Percentiles rank a stretch among this genome's conserved stretches.
Evolutionary conservation across 2,329 filamentous ascomycete genomes (phyloP).

Genomic region (Pyricularia grisea): DNA sequence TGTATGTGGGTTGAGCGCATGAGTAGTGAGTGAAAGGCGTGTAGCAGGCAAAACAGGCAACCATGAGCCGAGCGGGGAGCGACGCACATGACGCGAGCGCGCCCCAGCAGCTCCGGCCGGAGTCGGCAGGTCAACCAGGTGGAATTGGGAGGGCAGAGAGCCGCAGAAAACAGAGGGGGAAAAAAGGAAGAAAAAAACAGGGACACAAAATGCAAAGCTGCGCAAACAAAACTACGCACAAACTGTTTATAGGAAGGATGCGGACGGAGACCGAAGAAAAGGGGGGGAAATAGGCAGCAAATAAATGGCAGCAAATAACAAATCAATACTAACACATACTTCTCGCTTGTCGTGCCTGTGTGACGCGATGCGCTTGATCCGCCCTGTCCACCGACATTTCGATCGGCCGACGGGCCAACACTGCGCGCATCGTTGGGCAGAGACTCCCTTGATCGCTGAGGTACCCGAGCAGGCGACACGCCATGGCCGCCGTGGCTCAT

Average conservation of each 20-base stretch:
- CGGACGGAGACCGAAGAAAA: slow-evolving; percentile 6
- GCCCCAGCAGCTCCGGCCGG: not conserved
- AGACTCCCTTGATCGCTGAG: slow-evolving; percentile 43
- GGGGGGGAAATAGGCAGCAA: slow-evolving; percentile 1
- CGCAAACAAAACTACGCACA: not conserved
- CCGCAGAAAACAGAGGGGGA: not conserved
- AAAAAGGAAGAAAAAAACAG: not conserved
- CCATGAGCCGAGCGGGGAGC: not conserved
- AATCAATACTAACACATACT: slow-evolving; percentile 33
- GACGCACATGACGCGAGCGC: not conserved
- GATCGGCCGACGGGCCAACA: slow-evolving; percentile 33
- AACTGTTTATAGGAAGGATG: not conserved
- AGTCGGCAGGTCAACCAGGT: not conserved
- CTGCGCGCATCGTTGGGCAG: slow-evolving; percentile 39
- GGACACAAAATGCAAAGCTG: not conserved
- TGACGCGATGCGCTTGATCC: slow-evolving; percentile 36
- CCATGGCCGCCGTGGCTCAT: slow-evolving; percentile 48
- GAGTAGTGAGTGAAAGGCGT: not conserved
- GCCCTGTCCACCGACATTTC: slow-evolving; percentile 24
- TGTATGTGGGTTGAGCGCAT: not conserved
- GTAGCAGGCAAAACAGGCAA: not conserved
- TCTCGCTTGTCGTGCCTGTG: slow-evolving; percentile 37
- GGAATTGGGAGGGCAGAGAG: slow-evolving; percentile 1
- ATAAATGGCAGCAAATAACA: not conserved
- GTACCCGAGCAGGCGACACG: slow-evolving; percentile 44